These are phyloP conservation scores for Colletotrichum sojae DNA, from an alignment of 2,329 filamentous ascomycete species.

Conservation along the genomic window DNA sequence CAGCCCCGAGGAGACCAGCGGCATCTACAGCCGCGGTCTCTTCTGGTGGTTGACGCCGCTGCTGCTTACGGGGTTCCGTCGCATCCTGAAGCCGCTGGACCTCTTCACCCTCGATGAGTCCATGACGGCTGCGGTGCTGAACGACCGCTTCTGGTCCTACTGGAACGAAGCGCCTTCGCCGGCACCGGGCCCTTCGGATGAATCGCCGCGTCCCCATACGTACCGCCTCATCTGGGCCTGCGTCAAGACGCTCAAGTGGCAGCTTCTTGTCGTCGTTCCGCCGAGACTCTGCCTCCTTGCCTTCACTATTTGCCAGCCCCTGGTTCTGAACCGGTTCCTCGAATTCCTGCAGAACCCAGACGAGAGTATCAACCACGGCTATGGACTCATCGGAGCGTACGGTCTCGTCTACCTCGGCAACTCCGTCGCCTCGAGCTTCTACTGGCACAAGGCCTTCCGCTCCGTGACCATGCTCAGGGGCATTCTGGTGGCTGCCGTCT, in stretches of 20 bases:
- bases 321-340: slow-evolving; percentile 53
- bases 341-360: slow-evolving; percentile 47
- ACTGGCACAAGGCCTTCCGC: slow-evolving; percentile 44
- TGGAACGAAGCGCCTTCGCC: slow-evolving; percentile 48
- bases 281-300: slow-evolving; percentile 51
- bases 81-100: slow-evolving; percentile 52
- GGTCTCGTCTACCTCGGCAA: slow-evolving; percentile 59
- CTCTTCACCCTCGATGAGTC: slow-evolving; percentile 48
- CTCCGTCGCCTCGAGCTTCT: slow-evolving; percentile 49
- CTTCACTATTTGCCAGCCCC: slow-evolving; percentile 55
- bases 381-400: slow-evolving; percentile 58
- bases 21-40: slow-evolving; percentile 52
- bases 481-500: slow-evolving; percentile 46
- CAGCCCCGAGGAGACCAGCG: slow-evolving; percentile 56
- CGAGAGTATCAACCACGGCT: slow-evolving; percentile 48
- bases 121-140: slow-evolving; percentile 49
- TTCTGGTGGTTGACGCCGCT: slow-evolving; percentile 56
- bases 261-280: slow-evolving; percentile 48
- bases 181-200: not conserved
- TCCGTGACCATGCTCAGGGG: slow-evolving; percentile 47
- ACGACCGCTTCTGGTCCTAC: slow-evolving; percentile 48
- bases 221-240: slow-evolving; percentile 48
- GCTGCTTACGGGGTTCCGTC: slow-evolving; percentile 50
- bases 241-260: slow-evolving; percentile 47
- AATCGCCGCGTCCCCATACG: slow-evolving; percentile 7